These are phyloP conservation scores for Zopfia rhizophila DNA, from an alignment of 2,329 filamentous ascomycete genomes.

Conservation along the genomic window DNA sequence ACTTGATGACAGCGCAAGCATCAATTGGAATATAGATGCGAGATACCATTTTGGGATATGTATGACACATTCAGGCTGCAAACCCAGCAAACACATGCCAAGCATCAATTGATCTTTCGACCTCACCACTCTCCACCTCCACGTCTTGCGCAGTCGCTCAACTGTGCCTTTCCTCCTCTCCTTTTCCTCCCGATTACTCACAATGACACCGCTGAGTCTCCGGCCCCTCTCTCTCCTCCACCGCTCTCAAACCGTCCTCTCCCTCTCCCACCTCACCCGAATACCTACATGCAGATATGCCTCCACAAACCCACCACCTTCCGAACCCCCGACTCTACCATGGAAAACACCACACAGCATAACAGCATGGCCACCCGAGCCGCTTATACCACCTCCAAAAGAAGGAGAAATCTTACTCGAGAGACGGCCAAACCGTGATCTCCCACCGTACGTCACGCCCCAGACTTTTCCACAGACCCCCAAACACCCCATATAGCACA, in stretches of 20 bases:
- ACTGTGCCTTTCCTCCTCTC: not conserved
- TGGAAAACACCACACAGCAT: constrained; percentile 52
- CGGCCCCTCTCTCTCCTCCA: constrained; percentile 30
- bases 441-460: constrained; percentile 42
- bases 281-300: constrained; percentile 30
- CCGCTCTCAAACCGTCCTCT: constrained; percentile 33
- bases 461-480: not conserved
- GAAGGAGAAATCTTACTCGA: constrained; percentile 48
- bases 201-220: constrained; percentile 43
- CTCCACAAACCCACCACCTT: constrained; percentile 34
- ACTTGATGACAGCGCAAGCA: too few relatives aligned
- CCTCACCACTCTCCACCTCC: constrained; percentile 39
- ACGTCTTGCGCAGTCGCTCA: constrained; percentile 69
- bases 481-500: constrained; percentile 1
- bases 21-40: too few relatives aligned
- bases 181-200: too few relatives aligned
- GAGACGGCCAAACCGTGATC: constrained; percentile 44
- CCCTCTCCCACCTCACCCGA: constrained; percentile 23
- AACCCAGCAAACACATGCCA: constrained; percentile 18
- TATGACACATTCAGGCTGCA: too few relatives aligned
- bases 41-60: too few relatives aligned
- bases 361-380: constrained; percentile 47
- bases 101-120: constrained; percentile 27
- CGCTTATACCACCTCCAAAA: constrained; percentile 47
- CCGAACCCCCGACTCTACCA: constrained; percentile 37